phyloP scores from a whole-genome alignment of 2,329 filamentous ascomycete species.

The Furcasterigmium sp. region DNA sequence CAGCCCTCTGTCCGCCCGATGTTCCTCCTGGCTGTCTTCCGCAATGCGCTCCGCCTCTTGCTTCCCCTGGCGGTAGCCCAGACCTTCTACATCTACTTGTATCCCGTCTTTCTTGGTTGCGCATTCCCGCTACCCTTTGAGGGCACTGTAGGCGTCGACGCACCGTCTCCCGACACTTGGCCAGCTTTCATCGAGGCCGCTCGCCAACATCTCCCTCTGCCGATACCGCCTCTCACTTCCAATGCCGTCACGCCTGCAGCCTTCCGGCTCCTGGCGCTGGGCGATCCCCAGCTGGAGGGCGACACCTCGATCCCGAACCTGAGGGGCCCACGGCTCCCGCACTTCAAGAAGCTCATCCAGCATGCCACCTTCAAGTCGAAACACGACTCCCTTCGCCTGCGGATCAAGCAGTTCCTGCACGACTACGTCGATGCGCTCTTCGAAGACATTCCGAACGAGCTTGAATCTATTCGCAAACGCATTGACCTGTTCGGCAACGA shows the following conservation, averaged over 20 bases:
- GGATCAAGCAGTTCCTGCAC: conserved; percentile 48
- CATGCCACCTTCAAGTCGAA: conserved; percentile 42
- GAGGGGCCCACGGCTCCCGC: conserved; percentile 47
- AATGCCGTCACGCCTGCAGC: conserved; percentile 47
- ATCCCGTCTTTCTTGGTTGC: conserved; percentile 76
- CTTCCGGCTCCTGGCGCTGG: conserved; percentile 82
- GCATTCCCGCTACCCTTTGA: conserved; percentile 61
- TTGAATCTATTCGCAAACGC: conserved; percentile 68
- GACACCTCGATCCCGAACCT: conserved; percentile 72
- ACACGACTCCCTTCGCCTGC: conserved; percentile 43
- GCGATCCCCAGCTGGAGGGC: conserved; percentile 90
- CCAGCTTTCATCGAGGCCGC: conserved; percentile 32
- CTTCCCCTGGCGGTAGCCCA: conserved; percentile 63
- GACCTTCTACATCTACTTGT: conserved; percentile 80
- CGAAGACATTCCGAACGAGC: conserved; percentile 62
- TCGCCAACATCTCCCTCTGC: conserved; percentile 19
- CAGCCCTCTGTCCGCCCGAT: neutral
- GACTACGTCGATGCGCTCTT: conserved; percentile 56
- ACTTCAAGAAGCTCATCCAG: conserved; percentile 39
- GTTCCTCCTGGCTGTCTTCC: conserved; percentile 1
- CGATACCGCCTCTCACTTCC: conserved; percentile 16
- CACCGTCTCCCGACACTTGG: conserved; percentile 10
- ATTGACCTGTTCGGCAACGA: conserved; percentile 92
- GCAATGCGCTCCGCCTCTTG: conserved; percentile 36
- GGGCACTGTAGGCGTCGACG: neutral